Percentiles rank a stretch among this genome's conserved stretches.
These are phyloP conservation scores for Neckera pumila DNA, from an alignment of 225 moss, liverwort and hornwort genomes.

Conservation along the genomic window DNA sequence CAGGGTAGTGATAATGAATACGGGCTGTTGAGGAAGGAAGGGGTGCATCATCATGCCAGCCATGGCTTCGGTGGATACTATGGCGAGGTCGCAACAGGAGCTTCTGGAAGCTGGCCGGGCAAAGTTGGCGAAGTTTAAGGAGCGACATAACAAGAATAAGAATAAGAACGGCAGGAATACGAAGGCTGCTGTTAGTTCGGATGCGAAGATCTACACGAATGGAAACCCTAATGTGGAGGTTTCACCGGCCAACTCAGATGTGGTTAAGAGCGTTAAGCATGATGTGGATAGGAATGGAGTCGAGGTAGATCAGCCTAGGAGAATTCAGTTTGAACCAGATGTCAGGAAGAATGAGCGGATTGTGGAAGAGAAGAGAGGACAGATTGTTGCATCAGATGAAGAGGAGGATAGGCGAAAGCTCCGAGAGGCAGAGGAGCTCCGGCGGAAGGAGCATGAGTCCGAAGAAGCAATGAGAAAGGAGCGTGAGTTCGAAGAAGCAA, in stretches of 20 bases:
- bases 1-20: neutral
- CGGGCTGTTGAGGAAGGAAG: neutral
- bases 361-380: neutral
- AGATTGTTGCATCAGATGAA: neutral
- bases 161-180: neutral
- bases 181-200: neutral
- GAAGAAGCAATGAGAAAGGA: neutral
- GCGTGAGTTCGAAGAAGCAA: neutral
- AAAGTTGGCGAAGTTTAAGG: constrained; percentile 32
- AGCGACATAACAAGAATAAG: constrained; percentile 27
- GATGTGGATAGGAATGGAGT: constrained; percentile 12
- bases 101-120: constrained; percentile 33
- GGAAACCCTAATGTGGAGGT: constrained; percentile 23
- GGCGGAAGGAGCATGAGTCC: neutral
- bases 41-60: constrained; percentile 30
- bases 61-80: constrained; percentile 47
- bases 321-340: constrained; percentile 1
- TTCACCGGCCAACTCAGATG: neutral
- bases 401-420: neutral
- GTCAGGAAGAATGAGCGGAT: constrained; percentile 1
- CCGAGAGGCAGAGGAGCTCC: constrained; percentile 8
- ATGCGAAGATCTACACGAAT: constrained; percentile 13
- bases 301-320: constrained; percentile 7
- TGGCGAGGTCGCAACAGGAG: constrained; percentile 39
- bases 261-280: neutral